phyloP scores from a whole-genome alignment of 202 grass and related monocot genomes.

The Hordeum pubiflorum region DNA sequence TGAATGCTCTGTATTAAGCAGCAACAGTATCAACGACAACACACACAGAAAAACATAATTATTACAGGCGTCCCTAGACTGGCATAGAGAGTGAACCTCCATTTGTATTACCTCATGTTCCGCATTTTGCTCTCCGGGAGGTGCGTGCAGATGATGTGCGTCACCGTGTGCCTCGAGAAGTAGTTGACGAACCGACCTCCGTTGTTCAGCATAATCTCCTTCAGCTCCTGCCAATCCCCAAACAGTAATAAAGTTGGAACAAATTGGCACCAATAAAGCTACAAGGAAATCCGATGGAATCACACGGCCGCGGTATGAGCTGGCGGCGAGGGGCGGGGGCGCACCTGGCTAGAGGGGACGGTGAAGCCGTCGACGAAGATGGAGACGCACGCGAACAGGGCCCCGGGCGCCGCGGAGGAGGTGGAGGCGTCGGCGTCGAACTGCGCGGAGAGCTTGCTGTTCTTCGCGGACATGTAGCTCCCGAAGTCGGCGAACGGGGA shows the following conservation, averaged over 20 bases:
- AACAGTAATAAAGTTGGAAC: neutral
- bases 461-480: constrained; percentile 89
- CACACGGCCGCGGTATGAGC: neutral
- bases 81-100: neutral
- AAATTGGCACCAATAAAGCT: neutral
- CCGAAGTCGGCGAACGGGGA: constrained; percentile 84
- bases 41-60: neutral
- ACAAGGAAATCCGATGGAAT: neutral
- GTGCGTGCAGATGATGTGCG: constrained; percentile 71
- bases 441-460: constrained; percentile 74
- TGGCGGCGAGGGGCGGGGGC: neutral
- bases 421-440: constrained; percentile 57
- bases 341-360: constrained; percentile 73
- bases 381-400: constrained; percentile 62
- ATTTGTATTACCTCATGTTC: constrained; percentile 58
- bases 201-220: constrained; percentile 83
- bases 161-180: constrained; percentile 75
- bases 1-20: constrained; percentile 66
- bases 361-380: constrained; percentile 88
- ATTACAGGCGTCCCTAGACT: neutral
- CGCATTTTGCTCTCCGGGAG: constrained; percentile 76
- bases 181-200: constrained; percentile 85
- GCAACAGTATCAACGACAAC: neutral
- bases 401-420: neutral
- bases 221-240: constrained; percentile 50